Base-by-base conservation (phyloP, 2,329 filamentous ascomycete species). In the Aureobasidium sp. region DNA sequence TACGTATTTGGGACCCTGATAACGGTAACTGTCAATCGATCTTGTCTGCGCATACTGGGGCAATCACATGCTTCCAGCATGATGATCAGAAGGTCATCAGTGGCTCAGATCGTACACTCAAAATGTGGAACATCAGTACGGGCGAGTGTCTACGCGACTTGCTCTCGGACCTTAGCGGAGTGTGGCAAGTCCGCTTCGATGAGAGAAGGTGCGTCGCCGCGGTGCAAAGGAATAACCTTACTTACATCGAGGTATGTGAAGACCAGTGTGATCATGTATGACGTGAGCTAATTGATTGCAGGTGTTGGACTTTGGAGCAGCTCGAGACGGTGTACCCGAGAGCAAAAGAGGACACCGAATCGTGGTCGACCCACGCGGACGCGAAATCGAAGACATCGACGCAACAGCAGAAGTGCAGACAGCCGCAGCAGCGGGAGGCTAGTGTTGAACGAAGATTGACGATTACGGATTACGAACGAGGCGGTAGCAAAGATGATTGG, bases 141-240 rank as follows among this genome's bases (percentile, higher is more conserved):
- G 94, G 94, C 53, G 89, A 97, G 69, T 97, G 91, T 72, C 86
- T 96, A 58, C 89, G 93, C 67, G 93, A 99, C 74, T 82, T 99
- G 45, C 80, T 99, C 70, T 96, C 91, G 15, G 92, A 97, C 70
- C 81, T 99, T 39, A 93, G 88, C 67, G 92, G 93, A n/a, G 94
- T 99, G 8, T 99, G 94, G 94, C 94, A 99, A 77, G 94, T 99
- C 70, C 94, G 94, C 70, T 99, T 99, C 76, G 92, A 99, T 70
- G 91, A 95, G 71, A 83, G 94, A 67, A 84, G 93, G 73, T 99
- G 94, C 73, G 94, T 99, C 62, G 94, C 94, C 63, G 94, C 94
- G 48, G 94, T 99, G 62, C 94, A 99, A 79, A 85, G 94, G 61
- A 91, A 96, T 67, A 87, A 86, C 69, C 77, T 96, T 69, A 99